A percentile compares a stretch with the other conserved stretches of the same genome.
Conservation (phyloP, 73 alveolate species). For the Paramecium sexaurelia region DNA sequence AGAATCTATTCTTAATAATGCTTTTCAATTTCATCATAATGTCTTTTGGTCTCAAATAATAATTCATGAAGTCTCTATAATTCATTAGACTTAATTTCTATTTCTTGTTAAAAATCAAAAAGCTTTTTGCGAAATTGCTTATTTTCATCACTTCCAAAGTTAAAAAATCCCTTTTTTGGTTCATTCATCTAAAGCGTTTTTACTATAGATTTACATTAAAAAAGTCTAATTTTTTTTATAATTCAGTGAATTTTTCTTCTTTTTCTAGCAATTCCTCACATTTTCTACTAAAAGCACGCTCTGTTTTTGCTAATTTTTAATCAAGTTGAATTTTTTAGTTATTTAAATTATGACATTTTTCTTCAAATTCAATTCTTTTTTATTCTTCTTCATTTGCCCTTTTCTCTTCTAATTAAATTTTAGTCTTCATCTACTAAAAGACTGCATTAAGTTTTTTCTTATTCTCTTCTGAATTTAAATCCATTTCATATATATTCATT, state of each 20-base stretch:
- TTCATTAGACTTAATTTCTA: neutral
- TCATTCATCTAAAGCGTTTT: neutral
- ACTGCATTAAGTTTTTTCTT: neutral
- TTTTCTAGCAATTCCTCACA: neutral
- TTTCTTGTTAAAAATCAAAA: neutral
- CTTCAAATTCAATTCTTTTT: neutral
- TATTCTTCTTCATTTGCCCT: neutral
- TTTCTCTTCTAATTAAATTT: neutral
- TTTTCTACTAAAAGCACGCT: neutral
- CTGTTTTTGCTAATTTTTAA: neutral
- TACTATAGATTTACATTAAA: neutral
- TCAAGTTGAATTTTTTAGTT: neutral
- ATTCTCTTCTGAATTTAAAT: slow-evolving; percentile 16
- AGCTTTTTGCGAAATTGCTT: neutral
- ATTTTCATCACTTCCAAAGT: neutral
- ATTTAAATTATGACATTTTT: neutral
- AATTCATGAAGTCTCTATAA: slow-evolving; percentile 16
- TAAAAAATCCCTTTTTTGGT: slow-evolving; percentile 26
- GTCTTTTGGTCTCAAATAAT: neutral
- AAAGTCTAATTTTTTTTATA: neutral
- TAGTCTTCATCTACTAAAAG: neutral
- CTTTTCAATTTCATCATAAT: neutral
- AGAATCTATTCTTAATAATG: neutral
- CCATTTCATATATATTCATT: slow-evolving; percentile 20
- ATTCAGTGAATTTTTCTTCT: neutral